Percentiles rank a stretch among this genome's conserved stretches.
Evolutionary conservation across 805 yeast genomes (phyloP).

Genomic region (Candida maltosa): DNA sequence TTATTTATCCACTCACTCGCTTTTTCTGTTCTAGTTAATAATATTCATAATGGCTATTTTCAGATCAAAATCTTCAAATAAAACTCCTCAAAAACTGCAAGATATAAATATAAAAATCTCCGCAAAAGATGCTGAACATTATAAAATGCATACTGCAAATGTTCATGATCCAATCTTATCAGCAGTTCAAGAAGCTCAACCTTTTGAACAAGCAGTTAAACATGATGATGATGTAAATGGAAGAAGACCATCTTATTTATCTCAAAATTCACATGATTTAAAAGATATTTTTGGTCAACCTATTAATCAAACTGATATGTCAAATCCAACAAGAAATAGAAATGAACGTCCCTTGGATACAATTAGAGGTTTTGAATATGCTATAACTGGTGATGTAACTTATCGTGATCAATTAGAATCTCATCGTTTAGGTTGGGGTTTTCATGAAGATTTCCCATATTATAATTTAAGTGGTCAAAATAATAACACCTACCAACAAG

Average conservation of each 20-base stretch:
- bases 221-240: conserved; percentile 21
- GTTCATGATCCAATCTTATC: conserved; percentile 81
- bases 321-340: conserved; percentile 90
- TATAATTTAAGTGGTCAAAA: conserved; percentile 27
- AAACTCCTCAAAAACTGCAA: conserved; percentile 4
- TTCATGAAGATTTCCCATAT: conserved; percentile 73
- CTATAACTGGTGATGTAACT: conserved; percentile 83
- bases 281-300: conserved; percentile 85
- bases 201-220: conserved; percentile 65
- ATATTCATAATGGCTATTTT: conserved; percentile 31
- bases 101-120: conserved; percentile 24
- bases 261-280: conserved; percentile 51
- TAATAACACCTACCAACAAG: conserved; percentile 21
- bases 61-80: conserved; percentile 28
- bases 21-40: too few species aligned
- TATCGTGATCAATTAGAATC: conserved; percentile 83
- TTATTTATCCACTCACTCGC: too few species aligned
- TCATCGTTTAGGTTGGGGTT: conserved; percentile 77
- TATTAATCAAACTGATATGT: conserved; percentile 75
- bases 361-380: conserved; percentile 86
- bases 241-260: conserved; percentile 41
- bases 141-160: conserved; percentile 64
- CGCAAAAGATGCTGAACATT: conserved; percentile 29
- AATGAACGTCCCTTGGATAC: conserved; percentile 98
- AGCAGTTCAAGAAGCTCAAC: conserved; percentile 95